Base-by-base conservation (phyloP, 1,139 yeast genomes). In the Suhomyces choctaworum region DNA sequence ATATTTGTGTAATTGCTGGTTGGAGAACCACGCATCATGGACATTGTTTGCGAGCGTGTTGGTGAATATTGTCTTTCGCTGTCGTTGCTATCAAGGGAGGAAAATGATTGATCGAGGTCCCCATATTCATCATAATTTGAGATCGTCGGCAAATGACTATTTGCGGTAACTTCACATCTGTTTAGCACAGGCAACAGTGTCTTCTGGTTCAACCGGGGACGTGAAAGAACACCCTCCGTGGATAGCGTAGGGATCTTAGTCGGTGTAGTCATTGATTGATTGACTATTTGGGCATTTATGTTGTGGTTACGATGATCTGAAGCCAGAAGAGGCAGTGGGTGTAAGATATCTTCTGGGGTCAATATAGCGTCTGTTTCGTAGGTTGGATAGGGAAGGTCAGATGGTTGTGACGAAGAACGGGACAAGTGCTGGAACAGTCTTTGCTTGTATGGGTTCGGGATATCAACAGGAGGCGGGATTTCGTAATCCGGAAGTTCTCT, bases 401-500 rank as follows among this genome's bases (percentile, higher is more conserved):
- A 19, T 4, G 41, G 37, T n/a, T 36, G 41, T 5, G 46, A 36
- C 2, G 21, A 27, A 4, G 46, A 33, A n/a, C 43, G 29, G 1
- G 50, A 46, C 2, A 47, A 28, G 16, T 44, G 48, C 17, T 48
- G 50, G 29, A 39, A 46, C 25, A 34, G 43, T 16, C 52, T 23
- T 5, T 25, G 19, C 22, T 37, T 44, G 22, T 28, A 22, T 4
- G 34, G 30, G 4, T 27, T 19, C 1, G 32, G 35, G 10, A 31
- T 29, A 8, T 26, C 6, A 7, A 17, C 20, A 7, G 8, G 6
- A 7, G 20, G 8, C 6, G 31, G 36, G 16, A 22, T 15, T 2
- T 54, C 60, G 32, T 65, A 66, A 7, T 63, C 70, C 8, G 70
- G 67, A 13, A 70, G 49, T 35, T 60, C 64, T 42, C 43, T 62